Conservation (phyloP, 768 basidiomycete genomes). For the Kwoniella sp. region DNA sequence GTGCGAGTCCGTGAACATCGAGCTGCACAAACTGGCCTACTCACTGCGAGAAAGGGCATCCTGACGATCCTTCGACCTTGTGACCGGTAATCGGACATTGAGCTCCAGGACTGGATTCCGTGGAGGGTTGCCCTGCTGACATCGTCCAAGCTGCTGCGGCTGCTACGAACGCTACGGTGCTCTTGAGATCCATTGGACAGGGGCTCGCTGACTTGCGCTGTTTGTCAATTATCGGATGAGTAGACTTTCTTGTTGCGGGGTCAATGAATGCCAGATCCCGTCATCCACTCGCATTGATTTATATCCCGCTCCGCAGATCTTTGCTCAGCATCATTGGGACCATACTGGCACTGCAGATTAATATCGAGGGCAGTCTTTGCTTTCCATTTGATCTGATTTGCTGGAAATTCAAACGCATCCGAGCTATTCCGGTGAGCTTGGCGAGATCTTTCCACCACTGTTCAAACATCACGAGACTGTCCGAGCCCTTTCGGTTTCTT, state of each 20-base stretch:
- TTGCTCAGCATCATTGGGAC: background rate
- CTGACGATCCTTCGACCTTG: slow-evolving; percentile 8
- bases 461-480: background rate
- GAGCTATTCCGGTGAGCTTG: background rate
- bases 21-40: background rate
- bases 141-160: slow-evolving; percentile 16
- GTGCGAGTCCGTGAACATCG: no score
- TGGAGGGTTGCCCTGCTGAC: background rate
- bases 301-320: background rate
- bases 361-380: background rate
- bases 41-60: slow-evolving; percentile 18
- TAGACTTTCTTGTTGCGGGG: no score
- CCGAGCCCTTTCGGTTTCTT: background rate
- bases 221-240: no score
- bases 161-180: slow-evolving; percentile 17
- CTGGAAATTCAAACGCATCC: background rate
- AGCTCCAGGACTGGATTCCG: background rate
- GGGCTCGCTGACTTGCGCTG: background rate
- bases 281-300: background rate
- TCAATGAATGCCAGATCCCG: no score
- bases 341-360: background rate
- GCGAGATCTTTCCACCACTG: background rate
- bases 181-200: slow-evolving; percentile 13
- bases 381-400: background rate
- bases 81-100: slow-evolving; percentile 18